Evolutionary conservation across 495 filamentous ascomycete genomes (phyloP).

Genomic region (Penicillium lividum): DNA sequence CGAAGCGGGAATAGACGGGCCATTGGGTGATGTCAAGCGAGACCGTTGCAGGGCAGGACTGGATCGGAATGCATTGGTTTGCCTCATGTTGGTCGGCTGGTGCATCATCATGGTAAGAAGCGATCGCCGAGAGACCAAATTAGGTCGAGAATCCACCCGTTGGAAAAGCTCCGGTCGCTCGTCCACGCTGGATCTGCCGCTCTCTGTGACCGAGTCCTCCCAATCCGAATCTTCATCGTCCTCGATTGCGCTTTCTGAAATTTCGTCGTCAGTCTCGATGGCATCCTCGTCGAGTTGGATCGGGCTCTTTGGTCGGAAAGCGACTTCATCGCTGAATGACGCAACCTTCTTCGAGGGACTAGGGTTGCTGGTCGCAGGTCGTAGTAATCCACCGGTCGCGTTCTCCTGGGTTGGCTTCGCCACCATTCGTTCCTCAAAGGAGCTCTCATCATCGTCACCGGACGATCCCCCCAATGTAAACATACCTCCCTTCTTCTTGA

Average conservation of each 20-base stretch:
- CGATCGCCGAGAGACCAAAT: conserved; percentile 82
- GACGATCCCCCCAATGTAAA: conserved; percentile 78
- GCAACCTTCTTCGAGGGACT: conserved; percentile 69
- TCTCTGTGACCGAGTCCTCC: conserved; percentile 92
- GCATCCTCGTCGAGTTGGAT: conserved; percentile 69
- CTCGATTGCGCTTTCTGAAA: conserved; percentile 82
- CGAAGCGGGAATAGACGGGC: conserved; percentile 71
- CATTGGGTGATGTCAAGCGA: conserved; percentile 69
- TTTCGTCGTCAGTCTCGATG: conserved; percentile 70
- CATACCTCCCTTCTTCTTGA: conserved; percentile 62
- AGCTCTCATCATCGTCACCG: conserved; percentile 79
- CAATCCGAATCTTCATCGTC: conserved; percentile 87
- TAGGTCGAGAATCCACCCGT: conserved; percentile 84
- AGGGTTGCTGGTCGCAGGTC: conserved; percentile 29
- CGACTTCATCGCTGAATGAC: conserved; percentile 80
- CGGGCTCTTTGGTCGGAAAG: conserved; percentile 59
- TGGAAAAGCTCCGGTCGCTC: conserved; percentile 74
- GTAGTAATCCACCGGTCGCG: conserved; percentile 54
- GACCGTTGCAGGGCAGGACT: conserved; percentile 81
- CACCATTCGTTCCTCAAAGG: conserved; percentile 67
- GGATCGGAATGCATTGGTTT: conserved; percentile 63
- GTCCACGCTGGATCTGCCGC: conserved; percentile 75
- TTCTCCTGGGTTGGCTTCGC: conserved; percentile 44
- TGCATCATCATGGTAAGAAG: conserved; percentile 89
- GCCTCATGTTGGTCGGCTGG: conserved; percentile 53